Base-by-base conservation (phyloP, 1,284 basidiomycete species). In the Apiotrichum laibachii region DNA sequence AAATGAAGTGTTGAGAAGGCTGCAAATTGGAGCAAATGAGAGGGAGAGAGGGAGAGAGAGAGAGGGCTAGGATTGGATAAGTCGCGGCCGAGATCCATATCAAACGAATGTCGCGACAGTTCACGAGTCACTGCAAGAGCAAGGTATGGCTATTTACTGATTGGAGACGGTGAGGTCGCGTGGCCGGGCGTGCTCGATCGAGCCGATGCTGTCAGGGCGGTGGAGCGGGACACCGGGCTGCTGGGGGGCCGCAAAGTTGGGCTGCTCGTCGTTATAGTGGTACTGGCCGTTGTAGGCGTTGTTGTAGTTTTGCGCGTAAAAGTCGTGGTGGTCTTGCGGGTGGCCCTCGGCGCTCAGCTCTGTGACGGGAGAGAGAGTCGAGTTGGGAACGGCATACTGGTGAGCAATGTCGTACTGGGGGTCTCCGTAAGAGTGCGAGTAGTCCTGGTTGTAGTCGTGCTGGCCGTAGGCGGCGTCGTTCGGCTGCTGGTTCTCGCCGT, bases 331-430 rank as follows among this genome's bases (percentile, higher is more conserved):
- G 13, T 53, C 21, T 11, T 11, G 18, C 3, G 40, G 50, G 45
- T 55, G 53, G 45, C 45, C 45, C 37, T 55, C 53, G 18, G 45
- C 53, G 26, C 45, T 48, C 53, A 55, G 39, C 26, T 55, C 53
- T 8, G 53, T 37, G 2, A 55, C 53, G 6, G 53, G 44, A 2
- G 53, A 47, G 15, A 55, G 53, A 21, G 44, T 42, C 26, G 40
- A 43, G 50, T 52, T 42, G 50, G 50, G 50, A 21, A 31, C 22
- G 15, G 60, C 65, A 50, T 64, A 70, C 16, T 68, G 62, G 45
- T 66, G 65, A 19, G 71, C 69, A 47, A 76, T 70, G 48, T 69
- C 71, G 59, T 63, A 63, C 49, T 63, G 62, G 19, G 76, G 75
- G 64, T 77, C 72, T 55, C 75, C 72, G 67, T 77, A 77, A 34